phyloP scores from a whole-genome alignment of 1,139 yeast genomes.

The Candida tropicalis region DNA sequence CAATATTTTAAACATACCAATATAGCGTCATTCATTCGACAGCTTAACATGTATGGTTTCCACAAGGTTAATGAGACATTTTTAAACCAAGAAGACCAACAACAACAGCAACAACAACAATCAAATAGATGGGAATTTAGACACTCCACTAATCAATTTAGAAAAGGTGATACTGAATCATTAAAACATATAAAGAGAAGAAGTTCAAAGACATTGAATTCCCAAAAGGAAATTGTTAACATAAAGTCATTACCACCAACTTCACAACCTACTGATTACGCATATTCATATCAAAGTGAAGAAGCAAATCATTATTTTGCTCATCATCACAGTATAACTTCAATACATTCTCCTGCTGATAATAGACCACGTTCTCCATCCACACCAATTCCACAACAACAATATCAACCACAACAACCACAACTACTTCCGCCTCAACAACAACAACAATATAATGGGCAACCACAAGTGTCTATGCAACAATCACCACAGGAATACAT shows the following conservation, averaged over 20 bases:
- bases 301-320: constrained; percentile 7
- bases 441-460: constrained; percentile 9
- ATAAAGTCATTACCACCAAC: constrained; percentile 38
- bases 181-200: constrained; percentile 64
- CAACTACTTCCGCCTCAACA: constrained; percentile 6
- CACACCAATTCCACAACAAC: constrained; percentile 9
- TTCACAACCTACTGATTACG: constrained; percentile 21
- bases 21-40: constrained; percentile 78
- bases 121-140: constrained; percentile 63
- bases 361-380: constrained; percentile 7
- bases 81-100: constrained; percentile 21
- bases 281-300: constrained; percentile 7
- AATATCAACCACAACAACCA: constrained; percentile 10
- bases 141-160: constrained; percentile 65
- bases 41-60: constrained; percentile 78
- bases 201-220: constrained; percentile 54
- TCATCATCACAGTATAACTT: constrained; percentile 4
- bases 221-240: constrained; percentile 45
- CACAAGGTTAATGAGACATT: constrained; percentile 62
- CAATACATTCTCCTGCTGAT: constrained; percentile 7
- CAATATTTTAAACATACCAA: constrained; percentile 77
- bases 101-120: constrained; percentile 5
- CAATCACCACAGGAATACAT: constrained; percentile 15
- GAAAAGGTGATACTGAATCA: constrained; percentile 63
- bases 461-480: constrained; percentile 10